Conservation (phyloP, 2,329 filamentous ascomycete genomes). For the Phoma herbarum region DNA sequence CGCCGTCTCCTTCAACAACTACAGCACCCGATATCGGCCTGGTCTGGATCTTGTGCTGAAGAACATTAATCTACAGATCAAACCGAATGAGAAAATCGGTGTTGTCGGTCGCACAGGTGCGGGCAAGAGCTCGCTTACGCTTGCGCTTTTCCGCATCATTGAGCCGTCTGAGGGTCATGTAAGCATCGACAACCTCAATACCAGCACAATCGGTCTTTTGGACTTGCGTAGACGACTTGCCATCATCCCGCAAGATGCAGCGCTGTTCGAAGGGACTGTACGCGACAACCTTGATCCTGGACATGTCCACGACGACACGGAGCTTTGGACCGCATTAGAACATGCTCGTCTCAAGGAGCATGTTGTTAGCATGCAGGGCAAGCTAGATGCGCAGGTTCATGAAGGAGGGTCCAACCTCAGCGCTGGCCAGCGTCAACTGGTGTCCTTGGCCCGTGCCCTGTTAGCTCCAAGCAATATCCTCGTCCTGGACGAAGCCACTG, state of each 20-base stretch:
- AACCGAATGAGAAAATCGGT: slow-evolving; percentile 96
- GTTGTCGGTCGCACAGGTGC: slow-evolving; percentile 96
- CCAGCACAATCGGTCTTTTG: slow-evolving; percentile 85
- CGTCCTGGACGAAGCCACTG: slow-evolving; percentile 95
- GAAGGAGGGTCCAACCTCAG: slow-evolving; percentile 98
- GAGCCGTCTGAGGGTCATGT: slow-evolving; percentile 85
- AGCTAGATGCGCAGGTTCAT: slow-evolving; percentile 87
- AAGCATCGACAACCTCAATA: slow-evolving; percentile 88
- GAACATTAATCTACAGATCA: slow-evolving; percentile 90
- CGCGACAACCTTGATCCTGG: slow-evolving; percentile 95
- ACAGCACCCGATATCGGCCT: slow-evolving; percentile 90
- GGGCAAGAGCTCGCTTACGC: slow-evolving; percentile 92
- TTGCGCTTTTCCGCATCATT: slow-evolving; percentile 94
- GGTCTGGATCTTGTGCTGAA: slow-evolving; percentile 92
- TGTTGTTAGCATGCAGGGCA: slow-evolving; percentile 83
- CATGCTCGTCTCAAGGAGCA: slow-evolving; percentile 94
- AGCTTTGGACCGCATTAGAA: slow-evolving; percentile 94
- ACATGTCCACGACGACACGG: slow-evolving; percentile 94
- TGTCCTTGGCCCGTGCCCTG: slow-evolving; percentile 91
- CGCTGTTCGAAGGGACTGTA: slow-evolving; percentile 91
- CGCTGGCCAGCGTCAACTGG: slow-evolving; percentile 91
- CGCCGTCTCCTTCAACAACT: slow-evolving; percentile 88
- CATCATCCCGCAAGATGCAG: slow-evolving; percentile 97
- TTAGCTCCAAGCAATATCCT: slow-evolving; percentile 96
- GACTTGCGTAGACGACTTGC: slow-evolving; percentile 89